Percentiles rank a stretch among this genome's conserved stretches.
phyloP scores from a whole-genome alignment of 163 green algal genomes.

The Scenedesmus sp. region DNA sequence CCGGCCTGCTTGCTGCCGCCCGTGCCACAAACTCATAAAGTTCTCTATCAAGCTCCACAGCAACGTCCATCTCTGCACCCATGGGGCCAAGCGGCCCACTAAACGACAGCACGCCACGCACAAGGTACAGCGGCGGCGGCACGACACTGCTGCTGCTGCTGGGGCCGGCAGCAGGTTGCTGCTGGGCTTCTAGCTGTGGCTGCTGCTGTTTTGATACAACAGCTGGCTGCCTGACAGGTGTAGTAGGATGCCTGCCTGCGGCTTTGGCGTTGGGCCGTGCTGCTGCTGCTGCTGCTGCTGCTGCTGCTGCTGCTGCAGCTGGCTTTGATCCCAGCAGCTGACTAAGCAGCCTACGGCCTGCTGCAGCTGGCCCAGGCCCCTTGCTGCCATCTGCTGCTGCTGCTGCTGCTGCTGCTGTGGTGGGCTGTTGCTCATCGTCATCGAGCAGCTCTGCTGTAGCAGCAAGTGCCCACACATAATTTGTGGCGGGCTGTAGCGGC shows the following conservation, averaged over 20 bases:
- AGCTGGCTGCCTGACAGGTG: background rate
- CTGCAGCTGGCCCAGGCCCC: too few species aligned
- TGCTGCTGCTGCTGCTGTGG: background rate
- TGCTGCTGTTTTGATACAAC: background rate
- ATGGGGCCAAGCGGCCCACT: background rate
- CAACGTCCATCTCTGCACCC: conserved; percentile 1
- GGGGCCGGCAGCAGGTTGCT: background rate
- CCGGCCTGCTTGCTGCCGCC: background rate
- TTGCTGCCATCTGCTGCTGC: too few species aligned
- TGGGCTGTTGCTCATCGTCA: background rate
- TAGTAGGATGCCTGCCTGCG: too few species aligned
- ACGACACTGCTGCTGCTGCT: background rate
- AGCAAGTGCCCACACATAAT: background rate
- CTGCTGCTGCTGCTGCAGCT: too few species aligned
- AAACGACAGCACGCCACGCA: background rate
- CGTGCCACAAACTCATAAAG: background rate
- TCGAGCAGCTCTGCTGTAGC: background rate
- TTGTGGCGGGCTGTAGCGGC: background rate
- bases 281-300: too few species aligned
- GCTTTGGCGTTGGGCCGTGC: too few species aligned
- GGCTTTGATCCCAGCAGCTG: too few species aligned
- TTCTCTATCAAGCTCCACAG: background rate
- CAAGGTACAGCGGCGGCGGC: background rate
- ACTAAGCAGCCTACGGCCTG: too few species aligned
- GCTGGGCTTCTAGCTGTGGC: background rate